A percentile compares a stretch with the other conserved stretches of the same genome.
Evolutionary conservation across 1,284 basidiomycete genomes (phyloP).

Genomic region (Takashimella koratensis): DNA sequence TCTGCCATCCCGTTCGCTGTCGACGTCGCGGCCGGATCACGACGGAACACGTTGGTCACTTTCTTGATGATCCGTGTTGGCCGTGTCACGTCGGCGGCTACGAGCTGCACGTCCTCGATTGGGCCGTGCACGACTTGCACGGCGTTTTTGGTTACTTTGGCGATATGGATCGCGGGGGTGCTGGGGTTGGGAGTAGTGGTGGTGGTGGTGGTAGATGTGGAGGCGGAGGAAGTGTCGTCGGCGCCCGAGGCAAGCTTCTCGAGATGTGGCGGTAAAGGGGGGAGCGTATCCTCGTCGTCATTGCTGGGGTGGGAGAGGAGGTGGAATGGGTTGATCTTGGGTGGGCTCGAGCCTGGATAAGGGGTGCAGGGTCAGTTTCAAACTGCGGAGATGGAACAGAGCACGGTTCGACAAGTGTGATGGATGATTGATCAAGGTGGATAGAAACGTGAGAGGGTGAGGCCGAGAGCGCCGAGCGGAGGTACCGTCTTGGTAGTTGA

Average conservation of each 20-base stretch:
- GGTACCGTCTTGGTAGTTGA: too few species aligned
- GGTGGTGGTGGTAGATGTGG: not conserved
- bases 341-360: constrained; percentile 5
- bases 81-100: constrained; percentile 1
- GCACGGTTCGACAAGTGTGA: not conserved
- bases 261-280: constrained; percentile 22
- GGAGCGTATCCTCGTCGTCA: constrained; percentile 6
- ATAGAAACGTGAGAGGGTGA: too few species aligned
- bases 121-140: constrained; percentile 27
- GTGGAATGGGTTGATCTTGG: constrained; percentile 32
- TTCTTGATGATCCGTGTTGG: constrained; percentile 28
- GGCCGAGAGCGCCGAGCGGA: too few species aligned
- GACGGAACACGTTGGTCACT: constrained; percentile 33
- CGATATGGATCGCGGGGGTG: constrained; percentile 32
- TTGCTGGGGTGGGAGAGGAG: constrained; percentile 22
- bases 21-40: not conserved
- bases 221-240: constrained; percentile 4
- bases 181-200: not conserved
- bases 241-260: constrained; percentile 13
- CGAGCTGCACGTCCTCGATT: not conserved
- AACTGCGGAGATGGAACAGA: not conserved
- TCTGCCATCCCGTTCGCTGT: constrained; percentile 2
- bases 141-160: constrained; percentile 33
- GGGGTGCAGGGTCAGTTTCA: not conserved
- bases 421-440: too few species aligned